These are phyloP conservation scores for Neospora caninum DNA, from an alignment of 169 alveolate genomes.

Conservation along the genomic window DNA sequence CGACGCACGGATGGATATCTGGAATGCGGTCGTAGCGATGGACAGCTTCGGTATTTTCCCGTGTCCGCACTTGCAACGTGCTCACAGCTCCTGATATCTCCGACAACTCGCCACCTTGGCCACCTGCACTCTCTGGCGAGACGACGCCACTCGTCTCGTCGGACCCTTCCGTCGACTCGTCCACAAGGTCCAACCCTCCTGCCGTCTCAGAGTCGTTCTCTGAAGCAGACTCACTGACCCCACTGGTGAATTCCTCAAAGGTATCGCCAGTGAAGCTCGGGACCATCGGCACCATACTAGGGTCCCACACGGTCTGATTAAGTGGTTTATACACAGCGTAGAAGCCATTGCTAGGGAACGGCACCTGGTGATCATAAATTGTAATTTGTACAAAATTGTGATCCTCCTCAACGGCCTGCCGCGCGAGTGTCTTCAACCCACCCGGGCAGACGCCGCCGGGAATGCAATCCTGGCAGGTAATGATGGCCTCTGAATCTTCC, in stretches of 20 bases:
- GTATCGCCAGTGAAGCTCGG: constrained; percentile 25
- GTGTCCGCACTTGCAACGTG: not conserved
- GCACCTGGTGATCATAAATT: constrained; percentile 63
- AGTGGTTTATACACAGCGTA: constrained; percentile 59
- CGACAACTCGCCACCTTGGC: not conserved
- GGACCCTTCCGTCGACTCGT: not conserved
- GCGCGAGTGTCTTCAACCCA: constrained; percentile 59
- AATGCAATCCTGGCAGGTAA: constrained; percentile 67
- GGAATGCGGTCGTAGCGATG: constrained; percentile 61
- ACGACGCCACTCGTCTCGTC: not conserved
- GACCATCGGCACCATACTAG: not conserved
- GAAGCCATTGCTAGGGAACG: constrained; percentile 69
- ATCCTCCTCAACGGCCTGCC: constrained; percentile 55
- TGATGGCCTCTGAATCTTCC: constrained; percentile 50
- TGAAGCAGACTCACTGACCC: not conserved
- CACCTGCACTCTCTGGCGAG: not conserved
- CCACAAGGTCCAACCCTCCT: too few relatives aligned
- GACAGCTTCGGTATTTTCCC: not conserved
- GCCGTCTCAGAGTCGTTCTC: not conserved
- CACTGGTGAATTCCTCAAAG: not conserved
- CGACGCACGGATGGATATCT: constrained; percentile 68
- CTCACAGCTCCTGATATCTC: not conserved
- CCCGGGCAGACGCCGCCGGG: constrained; percentile 71
- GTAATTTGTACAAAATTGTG: constrained; percentile 60
- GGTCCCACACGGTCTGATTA: not conserved